These are phyloP conservation scores for Saitozyma podzolica DNA, from an alignment of 768 basidiomycete genomes.

Conservation along the genomic window DNA sequence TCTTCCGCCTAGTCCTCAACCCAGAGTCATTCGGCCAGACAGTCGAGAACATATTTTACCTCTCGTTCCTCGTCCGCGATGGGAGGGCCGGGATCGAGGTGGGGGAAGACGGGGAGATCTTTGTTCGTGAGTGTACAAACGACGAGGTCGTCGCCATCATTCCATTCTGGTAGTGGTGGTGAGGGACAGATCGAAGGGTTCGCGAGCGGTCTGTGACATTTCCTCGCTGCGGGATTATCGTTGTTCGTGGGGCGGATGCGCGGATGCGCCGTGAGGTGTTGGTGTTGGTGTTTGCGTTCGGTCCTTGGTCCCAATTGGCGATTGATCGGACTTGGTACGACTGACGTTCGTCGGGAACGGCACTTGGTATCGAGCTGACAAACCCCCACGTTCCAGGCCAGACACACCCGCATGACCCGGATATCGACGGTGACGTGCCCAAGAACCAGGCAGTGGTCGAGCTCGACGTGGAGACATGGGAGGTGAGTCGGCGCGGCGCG, in stretches of 20 bases:
- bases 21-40: constrained; percentile 88
- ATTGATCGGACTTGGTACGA: too few species aligned
- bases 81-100: constrained; percentile 57
- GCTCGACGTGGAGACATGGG: constrained; percentile 86
- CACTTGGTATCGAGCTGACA: neutral
- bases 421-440: constrained; percentile 64
- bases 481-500: constrained; percentile 57
- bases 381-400: neutral
- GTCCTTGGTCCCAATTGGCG: too few species aligned
- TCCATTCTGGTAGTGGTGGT: neutral
- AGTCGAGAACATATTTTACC: constrained; percentile 94
- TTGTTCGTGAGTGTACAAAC: constrained; percentile 61
- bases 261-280: too few species aligned
- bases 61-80: constrained; percentile 87
- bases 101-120: constrained; percentile 66
- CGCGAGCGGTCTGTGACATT: neutral
- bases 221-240: neutral
- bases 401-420: constrained; percentile 51
- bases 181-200: neutral
- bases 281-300: too few species aligned
- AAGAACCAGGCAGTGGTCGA: constrained; percentile 88
- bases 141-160: neutral
- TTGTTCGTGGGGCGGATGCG: neutral
- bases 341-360: too few species aligned
- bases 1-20: constrained; percentile 86